phyloP scores from a whole-genome alignment of 2,329 filamentous ascomycete genomes.

The Dactylellina sp. region DNA sequence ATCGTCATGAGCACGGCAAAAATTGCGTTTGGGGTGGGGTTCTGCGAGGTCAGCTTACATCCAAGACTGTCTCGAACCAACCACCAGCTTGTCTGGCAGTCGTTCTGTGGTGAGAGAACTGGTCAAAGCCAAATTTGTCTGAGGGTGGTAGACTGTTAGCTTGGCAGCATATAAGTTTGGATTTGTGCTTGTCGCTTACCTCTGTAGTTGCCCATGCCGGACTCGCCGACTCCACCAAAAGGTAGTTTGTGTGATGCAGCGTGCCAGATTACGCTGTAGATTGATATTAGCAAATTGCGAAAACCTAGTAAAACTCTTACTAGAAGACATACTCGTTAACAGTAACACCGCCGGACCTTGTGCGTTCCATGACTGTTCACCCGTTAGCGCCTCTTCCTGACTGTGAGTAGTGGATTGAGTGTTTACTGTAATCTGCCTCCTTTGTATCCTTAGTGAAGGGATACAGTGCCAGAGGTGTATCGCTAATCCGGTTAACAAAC shows the following conservation, averaged over 20 bases:
- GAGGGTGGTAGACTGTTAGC: not conserved
- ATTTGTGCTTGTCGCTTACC: conserved; percentile 69
- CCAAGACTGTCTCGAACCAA: conserved; percentile 46
- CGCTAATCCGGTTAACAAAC: conserved; percentile 82
- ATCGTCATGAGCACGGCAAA: not conserved
- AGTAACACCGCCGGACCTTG: conserved; percentile 76
- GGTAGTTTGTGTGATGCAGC: conserved; percentile 74
- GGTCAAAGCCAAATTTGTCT: conserved; percentile 54
- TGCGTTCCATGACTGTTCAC: conserved; percentile 70
- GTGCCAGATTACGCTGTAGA: conserved; percentile 49
- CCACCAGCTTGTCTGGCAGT: conserved; percentile 42
- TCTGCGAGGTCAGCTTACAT: conserved; percentile 11
- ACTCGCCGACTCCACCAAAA: conserved; percentile 86
- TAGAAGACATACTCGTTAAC: conserved; percentile 70
- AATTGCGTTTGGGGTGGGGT: too few species aligned
- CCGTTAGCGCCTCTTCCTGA: conserved; percentile 27
- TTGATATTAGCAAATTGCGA: conserved; percentile 7
- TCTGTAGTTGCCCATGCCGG: conserved; percentile 80
- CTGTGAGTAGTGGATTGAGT: not conserved
- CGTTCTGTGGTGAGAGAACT: conserved; percentile 54
- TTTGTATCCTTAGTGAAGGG: conserved; percentile 75
- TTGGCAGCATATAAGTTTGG: not conserved
- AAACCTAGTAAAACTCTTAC: too few species aligned
- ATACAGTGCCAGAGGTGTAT: conserved; percentile 85
- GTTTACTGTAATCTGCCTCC: conserved; percentile 73